Conservation (phyloP, 257 asterid species). For the Cordia subcordata region DNA sequence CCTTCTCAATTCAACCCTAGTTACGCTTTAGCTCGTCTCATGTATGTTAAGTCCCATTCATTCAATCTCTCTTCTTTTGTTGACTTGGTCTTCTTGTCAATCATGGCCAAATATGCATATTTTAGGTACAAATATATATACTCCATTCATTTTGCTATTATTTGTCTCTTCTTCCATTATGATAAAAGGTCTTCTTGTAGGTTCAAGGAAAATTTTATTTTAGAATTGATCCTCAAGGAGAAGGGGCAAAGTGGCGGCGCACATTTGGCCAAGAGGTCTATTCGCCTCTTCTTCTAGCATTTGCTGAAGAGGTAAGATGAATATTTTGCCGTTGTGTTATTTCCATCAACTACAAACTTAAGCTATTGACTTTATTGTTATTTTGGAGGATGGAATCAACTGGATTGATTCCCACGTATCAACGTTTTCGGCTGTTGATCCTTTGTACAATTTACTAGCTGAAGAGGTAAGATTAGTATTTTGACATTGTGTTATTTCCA, state of each 20-base stretch:
- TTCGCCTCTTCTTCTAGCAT: constrained; percentile 75
- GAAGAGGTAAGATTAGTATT: too few relatives aligned
- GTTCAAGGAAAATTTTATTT: constrained; percentile 63
- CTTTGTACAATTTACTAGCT: constrained; percentile 62
- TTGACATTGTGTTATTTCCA: too few relatives aligned
- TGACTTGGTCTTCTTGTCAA: too few relatives aligned
- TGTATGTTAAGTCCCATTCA: too few relatives aligned
- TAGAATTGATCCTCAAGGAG: constrained; percentile 69
- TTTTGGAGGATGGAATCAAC: constrained; percentile 46
- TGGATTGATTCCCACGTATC: constrained; percentile 54
- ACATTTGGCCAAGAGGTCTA: constrained; percentile 71
- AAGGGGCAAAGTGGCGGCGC: constrained; percentile 88
- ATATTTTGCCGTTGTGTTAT: constrained; percentile 1
- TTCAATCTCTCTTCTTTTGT: too few relatives aligned
- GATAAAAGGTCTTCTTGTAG: constrained; percentile 23
- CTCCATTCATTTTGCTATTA: too few relatives aligned
- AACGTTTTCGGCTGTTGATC: constrained; percentile 65
- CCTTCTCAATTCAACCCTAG: too few relatives aligned
- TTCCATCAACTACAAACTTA: too few relatives aligned
- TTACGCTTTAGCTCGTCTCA: too few relatives aligned
- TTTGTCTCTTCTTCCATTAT: background rate
- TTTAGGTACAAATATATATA: too few relatives aligned
- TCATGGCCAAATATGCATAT: too few relatives aligned
- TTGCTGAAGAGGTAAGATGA: constrained; percentile 60
- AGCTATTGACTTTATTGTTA: constrained; percentile 8